Conservation (phyloP, 2,329 filamentous ascomycete species). For the Botryotinia calthae region DNA sequence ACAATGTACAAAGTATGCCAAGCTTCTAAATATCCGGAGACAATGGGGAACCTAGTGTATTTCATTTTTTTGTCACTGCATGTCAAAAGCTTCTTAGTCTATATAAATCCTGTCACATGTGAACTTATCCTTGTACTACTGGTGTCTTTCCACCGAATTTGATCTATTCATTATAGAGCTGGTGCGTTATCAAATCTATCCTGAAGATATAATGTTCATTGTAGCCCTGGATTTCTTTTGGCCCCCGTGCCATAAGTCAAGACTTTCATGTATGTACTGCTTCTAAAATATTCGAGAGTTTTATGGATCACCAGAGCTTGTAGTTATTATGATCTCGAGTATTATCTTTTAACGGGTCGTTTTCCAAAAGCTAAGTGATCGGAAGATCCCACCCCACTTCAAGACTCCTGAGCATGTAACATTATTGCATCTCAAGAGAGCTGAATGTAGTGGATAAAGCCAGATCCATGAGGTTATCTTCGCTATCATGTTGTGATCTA, state of each 20-base stretch:
- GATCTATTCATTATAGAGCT: too few species aligned
- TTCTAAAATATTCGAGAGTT: background rate
- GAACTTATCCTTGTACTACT: background rate
- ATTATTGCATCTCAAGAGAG: background rate
- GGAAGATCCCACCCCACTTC: background rate
- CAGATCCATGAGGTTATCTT: background rate
- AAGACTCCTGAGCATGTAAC: background rate
- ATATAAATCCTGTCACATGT: background rate
- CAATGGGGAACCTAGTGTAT: background rate
- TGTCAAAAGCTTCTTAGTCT: background rate
- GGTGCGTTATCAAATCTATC: background rate
- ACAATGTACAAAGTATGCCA: background rate
- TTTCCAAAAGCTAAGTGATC: background rate
- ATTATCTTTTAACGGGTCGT: background rate
- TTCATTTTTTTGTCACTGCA: background rate
- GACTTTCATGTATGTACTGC: background rate
- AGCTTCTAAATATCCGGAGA: background rate
- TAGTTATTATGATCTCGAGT: background rate
- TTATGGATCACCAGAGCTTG: accelerated
- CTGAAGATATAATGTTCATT: background rate
- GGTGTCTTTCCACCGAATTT: too few species aligned
- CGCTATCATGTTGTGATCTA: background rate
- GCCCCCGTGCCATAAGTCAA: background rate
- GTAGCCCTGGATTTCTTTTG: background rate
- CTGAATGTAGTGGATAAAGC: background rate